Evolutionary conservation across 805 yeast species (phyloP).

Genomic region (Ogataea ganodermae): DNA sequence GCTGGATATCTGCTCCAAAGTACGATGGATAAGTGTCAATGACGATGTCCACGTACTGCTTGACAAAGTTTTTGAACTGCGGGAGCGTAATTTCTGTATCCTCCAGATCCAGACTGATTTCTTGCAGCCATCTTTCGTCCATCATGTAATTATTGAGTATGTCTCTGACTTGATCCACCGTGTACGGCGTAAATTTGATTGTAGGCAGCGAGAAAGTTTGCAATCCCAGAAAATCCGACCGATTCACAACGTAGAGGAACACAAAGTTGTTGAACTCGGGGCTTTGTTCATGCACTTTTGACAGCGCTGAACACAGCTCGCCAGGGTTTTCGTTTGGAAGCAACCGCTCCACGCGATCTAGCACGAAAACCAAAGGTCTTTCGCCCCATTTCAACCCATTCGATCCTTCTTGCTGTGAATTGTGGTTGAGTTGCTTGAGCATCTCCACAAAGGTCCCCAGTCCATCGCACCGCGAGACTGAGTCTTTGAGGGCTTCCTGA

Average conservation of each 20-base stretch:
- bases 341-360: constrained; percentile 46
- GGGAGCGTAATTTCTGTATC: constrained; percentile 8
- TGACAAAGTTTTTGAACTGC: constrained; percentile 25
- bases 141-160: constrained; percentile 34
- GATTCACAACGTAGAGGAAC: constrained; percentile 43
- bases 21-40: constrained; percentile 47
- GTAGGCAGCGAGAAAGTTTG: constrained; percentile 44
- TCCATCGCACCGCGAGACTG: constrained; percentile 41
- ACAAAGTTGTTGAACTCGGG: constrained; percentile 33
- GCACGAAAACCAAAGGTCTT: constrained; percentile 45
- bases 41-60: constrained; percentile 43
- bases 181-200: constrained; percentile 42
- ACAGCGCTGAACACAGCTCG: constrained; percentile 43
- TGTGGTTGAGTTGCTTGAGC: constrained; percentile 38
- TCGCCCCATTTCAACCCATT: background rate
- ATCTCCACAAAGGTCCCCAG: constrained; percentile 43
- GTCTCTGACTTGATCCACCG: constrained; percentile 37
- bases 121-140: constrained; percentile 19
- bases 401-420: background rate
- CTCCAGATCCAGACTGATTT: background rate
- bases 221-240: constrained; percentile 40
- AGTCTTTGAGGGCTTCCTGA: constrained; percentile 12
- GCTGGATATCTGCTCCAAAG: constrained; percentile 45
- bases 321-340: constrained; percentile 37
- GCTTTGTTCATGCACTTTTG: constrained; percentile 46